Evolutionary conservation across 2,329 filamentous ascomycete genomes (phyloP).

Genomic region (Aspergillus sp.): DNA sequence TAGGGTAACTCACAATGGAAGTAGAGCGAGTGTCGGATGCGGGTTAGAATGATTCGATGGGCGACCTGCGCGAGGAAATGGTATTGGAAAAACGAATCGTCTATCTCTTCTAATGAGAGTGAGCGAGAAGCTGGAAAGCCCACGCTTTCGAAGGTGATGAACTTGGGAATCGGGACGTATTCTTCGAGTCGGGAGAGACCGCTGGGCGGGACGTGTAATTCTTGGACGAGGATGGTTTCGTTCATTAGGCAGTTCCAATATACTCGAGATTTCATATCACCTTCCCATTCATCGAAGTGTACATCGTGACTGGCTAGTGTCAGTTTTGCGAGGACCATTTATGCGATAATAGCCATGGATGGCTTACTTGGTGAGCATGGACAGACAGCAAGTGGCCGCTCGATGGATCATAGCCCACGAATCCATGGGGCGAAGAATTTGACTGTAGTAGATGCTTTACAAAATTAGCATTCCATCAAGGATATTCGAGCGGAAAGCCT

Average conservation of each 20-base stretch:
- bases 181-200: slow-evolving; percentile 55
- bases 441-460: slow-evolving; percentile 50
- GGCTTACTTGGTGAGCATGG: slow-evolving; percentile 47
- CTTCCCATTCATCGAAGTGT: slow-evolving; percentile 54
- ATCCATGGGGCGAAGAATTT: slow-evolving; percentile 55
- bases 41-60: slow-evolving; percentile 57
- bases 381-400: slow-evolving; percentile 54
- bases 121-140: slow-evolving; percentile 35
- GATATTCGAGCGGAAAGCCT: slow-evolving; percentile 6
- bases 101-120: slow-evolving; percentile 42
- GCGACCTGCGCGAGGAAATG: slow-evolving; percentile 60
- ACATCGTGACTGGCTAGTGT: slow-evolving; percentile 34
- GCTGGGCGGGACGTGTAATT: slow-evolving; percentile 55
- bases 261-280: slow-evolving; percentile 57
- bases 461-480: background rate
- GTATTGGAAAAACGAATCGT: slow-evolving; percentile 59
- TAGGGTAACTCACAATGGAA: slow-evolving; percentile 43
- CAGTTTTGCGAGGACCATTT: background rate
- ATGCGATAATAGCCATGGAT: background rate
- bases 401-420: slow-evolving; percentile 57
- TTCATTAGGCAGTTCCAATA: slow-evolving; percentile 61
- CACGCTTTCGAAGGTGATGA: slow-evolving; percentile 47
- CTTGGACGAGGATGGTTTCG: slow-evolving; percentile 58
- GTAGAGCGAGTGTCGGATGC: slow-evolving; percentile 54
- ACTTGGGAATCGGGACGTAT: slow-evolving; percentile 56